Percentiles rank a stretch among this genome's conserved stretches.
Conservation (phyloP, 2,329 filamentous ascomycete species). For the Magnaporthiopsis incrustans region DNA sequence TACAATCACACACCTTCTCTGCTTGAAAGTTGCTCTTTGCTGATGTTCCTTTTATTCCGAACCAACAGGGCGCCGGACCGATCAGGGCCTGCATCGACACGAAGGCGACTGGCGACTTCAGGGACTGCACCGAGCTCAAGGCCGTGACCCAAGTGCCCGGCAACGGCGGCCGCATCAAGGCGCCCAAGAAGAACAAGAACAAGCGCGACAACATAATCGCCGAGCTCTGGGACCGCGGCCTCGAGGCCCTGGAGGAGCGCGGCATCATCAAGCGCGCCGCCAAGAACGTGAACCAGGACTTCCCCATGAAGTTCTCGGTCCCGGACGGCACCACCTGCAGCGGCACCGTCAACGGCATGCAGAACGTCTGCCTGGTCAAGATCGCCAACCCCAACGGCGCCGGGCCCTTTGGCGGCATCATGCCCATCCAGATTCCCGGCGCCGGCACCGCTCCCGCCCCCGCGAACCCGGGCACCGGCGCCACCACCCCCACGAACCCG, state of each 20-base stretch:
- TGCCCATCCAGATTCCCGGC: neutral
- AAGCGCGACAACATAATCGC: neutral
- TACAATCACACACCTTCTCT: too few species aligned
- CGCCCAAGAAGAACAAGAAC: slow-evolving; percentile 11
- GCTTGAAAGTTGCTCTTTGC: too few species aligned
- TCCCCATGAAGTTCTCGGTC: slow-evolving; percentile 25
- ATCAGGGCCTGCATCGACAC: slow-evolving; percentile 29
- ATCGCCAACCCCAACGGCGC: slow-evolving; percentile 31
- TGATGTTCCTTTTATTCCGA: too few species aligned
- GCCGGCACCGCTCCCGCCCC: neutral
- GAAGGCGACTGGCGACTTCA: slow-evolving; percentile 27
- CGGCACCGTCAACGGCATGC: slow-evolving; percentile 24
- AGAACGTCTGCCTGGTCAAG: slow-evolving; percentile 33
- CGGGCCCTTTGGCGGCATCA: slow-evolving; percentile 31
- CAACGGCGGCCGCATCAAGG: slow-evolving; percentile 24
- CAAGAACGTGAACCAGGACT: slow-evolving; percentile 19
- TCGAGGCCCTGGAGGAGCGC: slow-evolving; percentile 9
- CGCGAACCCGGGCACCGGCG: neutral
- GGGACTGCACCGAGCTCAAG: slow-evolving; percentile 19
- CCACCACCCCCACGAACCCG: neutral
- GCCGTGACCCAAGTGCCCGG: slow-evolving; percentile 29
- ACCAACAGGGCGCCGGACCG: slow-evolving; percentile 25
- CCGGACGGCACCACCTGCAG: slow-evolving; percentile 31
- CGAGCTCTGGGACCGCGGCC: slow-evolving; percentile 12
- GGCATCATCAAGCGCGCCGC: slow-evolving; percentile 17